These are phyloP conservation scores for Kodamaea arcana DNA, from an alignment of 1,139 yeast genomes.

Conservation along the genomic window DNA sequence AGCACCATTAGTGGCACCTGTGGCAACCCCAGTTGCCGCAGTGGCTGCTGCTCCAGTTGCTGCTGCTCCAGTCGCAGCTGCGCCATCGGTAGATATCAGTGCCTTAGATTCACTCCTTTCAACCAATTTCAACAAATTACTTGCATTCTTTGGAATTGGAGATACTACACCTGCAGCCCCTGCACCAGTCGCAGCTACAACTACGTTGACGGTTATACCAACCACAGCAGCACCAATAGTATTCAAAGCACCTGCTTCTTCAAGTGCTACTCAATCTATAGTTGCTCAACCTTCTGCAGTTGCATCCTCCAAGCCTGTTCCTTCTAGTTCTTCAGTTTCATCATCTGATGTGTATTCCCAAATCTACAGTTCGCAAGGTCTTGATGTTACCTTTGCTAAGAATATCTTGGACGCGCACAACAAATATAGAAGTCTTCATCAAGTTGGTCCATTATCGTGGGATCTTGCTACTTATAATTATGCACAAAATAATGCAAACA, in stretches of 20 bases:
- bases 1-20: conserved; percentile 8
- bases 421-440: conserved; percentile 19
- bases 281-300: conserved; percentile 2
- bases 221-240: background rate
- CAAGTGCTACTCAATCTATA: conserved; percentile 2
- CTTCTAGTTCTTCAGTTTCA: conserved; percentile 3
- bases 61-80: conserved; percentile 6
- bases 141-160: conserved; percentile 12
- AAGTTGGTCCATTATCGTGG: conserved; percentile 21
- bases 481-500: conserved; percentile 21
- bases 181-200: conserved; percentile 1
- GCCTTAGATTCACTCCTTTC: conserved; percentile 10
- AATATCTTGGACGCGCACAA: conserved; percentile 22
- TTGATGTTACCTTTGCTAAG: conserved; percentile 17
- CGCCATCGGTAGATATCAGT: conserved; percentile 4
- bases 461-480: conserved; percentile 17
- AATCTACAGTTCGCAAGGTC: conserved; percentile 10
- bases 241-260: background rate
- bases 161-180: background rate
- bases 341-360: conserved; percentile 9
- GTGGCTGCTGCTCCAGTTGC: conserved; percentile 8
- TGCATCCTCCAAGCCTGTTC: conserved; percentile 2
- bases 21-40: conserved; percentile 9
- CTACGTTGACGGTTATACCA: background rate
- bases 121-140: conserved; percentile 9